Base-by-base conservation (phyloP, 2,329 filamentous ascomycete genomes). In the Moelleriella libera region DNA sequence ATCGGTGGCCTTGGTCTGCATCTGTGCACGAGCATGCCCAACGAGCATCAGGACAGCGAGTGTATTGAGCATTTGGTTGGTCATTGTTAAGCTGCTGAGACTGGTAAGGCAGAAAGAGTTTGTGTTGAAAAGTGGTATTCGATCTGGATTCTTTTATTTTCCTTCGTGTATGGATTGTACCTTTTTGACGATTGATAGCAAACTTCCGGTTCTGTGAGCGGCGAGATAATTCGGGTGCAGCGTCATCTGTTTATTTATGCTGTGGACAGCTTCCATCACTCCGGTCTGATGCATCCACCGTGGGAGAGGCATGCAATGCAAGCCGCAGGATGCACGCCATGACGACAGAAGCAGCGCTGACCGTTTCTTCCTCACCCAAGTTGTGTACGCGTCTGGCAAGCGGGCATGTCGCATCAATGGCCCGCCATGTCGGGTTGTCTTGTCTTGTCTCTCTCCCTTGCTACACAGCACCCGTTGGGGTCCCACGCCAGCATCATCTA, bases 21-120 rank as follows among this genome's bases (percentile, higher is more conserved):
- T 41, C 43, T 49, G 48, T 5, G 43, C 48, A 34, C 39, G n/a
- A n/a, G 43, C 48, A n/a, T 45, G 39, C 30, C 45, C 45, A 12
- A 42, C 11, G 3, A 49, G 9, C 3, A 47, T 12, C 21, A 49
- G 37, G 43, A 49, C 21, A 1, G 48, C 39, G 14, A 49, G 21
- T 30, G 47, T 21, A 5, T 43, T 45, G 31, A 45, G 14, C 37
- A 47, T 43, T 21, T 39, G 47, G 28, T 45, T 12, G 40, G 45
- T 39, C 48, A 49, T 49, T 30, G 44, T 40, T 21, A 21, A 21
- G 34, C 12, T 37, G 34, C 34, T 9, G 34, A 12, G 4, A 37
- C 12, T 8, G 34, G 34, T 37, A 12, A 12, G 34, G 34, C 34
- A 12, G 12, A 37, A 3, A 21, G 21, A 21, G 3, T 21, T 21